Conservation (phyloP, 495 filamentous ascomycete genomes). For the Ramalina intermedia region DNA sequence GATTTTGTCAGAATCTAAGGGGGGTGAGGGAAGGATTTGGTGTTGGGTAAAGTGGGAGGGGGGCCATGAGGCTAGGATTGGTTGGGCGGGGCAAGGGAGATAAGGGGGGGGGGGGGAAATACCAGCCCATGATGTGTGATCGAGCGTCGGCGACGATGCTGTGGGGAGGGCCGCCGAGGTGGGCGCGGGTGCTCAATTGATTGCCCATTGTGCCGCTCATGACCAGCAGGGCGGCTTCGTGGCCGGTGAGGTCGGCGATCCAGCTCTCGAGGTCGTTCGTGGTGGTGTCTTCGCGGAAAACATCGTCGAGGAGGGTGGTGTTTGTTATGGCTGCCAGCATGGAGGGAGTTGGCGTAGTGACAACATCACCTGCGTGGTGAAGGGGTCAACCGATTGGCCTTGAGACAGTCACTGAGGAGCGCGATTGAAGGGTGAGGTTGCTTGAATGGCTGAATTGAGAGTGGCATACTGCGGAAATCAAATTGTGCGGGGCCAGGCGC, state of each 20-base stretch:
- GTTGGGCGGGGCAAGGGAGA: too few relatives aligned
- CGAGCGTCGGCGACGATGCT: constrained; percentile 32
- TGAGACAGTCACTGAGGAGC: not conserved
- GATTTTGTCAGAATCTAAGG: not conserved
- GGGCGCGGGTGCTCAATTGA: constrained; percentile 34
- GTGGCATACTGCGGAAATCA: constrained; percentile 9
- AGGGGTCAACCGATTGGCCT: not conserved
- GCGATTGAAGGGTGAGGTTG: too few relatives aligned
- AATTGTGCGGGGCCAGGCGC: constrained; percentile 8
- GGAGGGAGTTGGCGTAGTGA: constrained; percentile 68
- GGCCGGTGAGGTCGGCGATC: constrained; percentile 53
- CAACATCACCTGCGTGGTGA: constrained; percentile 48
- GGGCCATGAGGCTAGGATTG: not conserved
- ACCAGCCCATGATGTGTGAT: constrained; percentile 20
- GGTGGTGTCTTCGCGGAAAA: constrained; percentile 67
- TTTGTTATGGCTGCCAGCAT: constrained; percentile 60
- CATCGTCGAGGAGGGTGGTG: constrained; percentile 60
- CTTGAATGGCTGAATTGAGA: not conserved
- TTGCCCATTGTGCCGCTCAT: constrained; percentile 79
- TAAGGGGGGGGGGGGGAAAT: not conserved
- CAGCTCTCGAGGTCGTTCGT: constrained; percentile 58
- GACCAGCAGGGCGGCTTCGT: constrained; percentile 63
- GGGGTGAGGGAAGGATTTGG: too few relatives aligned
- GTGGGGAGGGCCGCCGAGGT: constrained; percentile 34
- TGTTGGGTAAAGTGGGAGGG: too few relatives aligned